These are phyloP conservation scores for Erythrobasidium yunnanense DNA, from an alignment of 768 basidiomycete species.

Conservation along the genomic window DNA sequence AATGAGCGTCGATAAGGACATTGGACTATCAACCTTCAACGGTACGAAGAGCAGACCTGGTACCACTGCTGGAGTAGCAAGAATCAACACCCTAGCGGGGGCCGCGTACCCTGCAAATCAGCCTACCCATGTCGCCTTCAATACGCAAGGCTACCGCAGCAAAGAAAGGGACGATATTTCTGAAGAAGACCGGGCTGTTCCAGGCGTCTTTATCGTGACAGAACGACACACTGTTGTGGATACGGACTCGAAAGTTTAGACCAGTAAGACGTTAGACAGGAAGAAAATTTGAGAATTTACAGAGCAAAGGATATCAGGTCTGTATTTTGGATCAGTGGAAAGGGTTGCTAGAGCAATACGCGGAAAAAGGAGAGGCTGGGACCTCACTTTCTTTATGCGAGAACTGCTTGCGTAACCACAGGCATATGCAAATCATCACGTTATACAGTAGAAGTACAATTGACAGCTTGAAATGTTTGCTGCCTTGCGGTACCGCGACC, in stretches of 20 bases:
- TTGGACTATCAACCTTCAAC: not conserved
- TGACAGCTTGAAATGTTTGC: not conserved
- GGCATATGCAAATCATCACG: no score
- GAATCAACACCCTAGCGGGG: not conserved
- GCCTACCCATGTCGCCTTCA: not conserved
- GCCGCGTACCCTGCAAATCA: no score
- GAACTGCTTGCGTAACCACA: no score
- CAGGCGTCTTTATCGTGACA: constrained; percentile 2
- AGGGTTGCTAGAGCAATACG: no score
- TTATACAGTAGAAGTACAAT: no score
- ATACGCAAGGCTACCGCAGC: not conserved
- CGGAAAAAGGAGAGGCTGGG: no score
- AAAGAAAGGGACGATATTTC: not conserved
- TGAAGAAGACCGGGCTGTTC: constrained; percentile 1
- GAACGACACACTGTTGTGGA: constrained; percentile 12
- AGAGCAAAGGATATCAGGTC: no score
- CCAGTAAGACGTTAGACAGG: not conserved
- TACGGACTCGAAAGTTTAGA: not conserved
- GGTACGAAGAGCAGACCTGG: not conserved
- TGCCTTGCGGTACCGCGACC: constrained; percentile 14
- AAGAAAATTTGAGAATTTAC: no score
- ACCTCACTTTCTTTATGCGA: no score
- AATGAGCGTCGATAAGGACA: not conserved
- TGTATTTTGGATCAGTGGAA: no score
- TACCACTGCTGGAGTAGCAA: not conserved